Evolutionary conservation across 805 yeast species (phyloP), one percentile per base, ranked within the genome.

Genomic region (Monosporozyma unispora): DNA sequence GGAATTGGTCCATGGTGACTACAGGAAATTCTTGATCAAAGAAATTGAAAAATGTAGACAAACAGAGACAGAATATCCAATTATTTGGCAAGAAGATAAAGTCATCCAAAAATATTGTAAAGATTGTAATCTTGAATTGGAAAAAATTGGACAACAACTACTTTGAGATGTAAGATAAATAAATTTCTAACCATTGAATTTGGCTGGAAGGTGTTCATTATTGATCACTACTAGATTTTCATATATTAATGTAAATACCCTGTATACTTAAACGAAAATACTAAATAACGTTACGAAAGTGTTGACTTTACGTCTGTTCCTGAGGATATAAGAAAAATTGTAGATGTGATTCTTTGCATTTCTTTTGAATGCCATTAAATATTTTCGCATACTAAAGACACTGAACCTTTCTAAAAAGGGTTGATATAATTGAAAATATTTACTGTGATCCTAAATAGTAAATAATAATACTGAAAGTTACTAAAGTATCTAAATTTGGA

Each of bases 1-100:
- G 23, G 85, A 81, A 49, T 60, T 82, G 25, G 76, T 84, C 1
- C 56, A 69, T 18, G 80, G 81, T 2, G 88, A 83, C 59, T 90
- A 89, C 82, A 72, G 72, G 45, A 76, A 76, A 51, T 90, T 93
- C 82, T 68, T 90, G 8, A 59, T 77, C 14, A 70, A 71, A 19
- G 96, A 89, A 59, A 55, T 76, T 14, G 67, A 70, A 39, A 67
- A 76, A 45, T 85, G 93, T 60, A 73, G 74, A 16, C 57, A 64
- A 22, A 74, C 75, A 3, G 56, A 63, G n/a, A 54, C 55, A 2
- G 58, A 57, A 25, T 49, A 50, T 37, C 53, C 54, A 14, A 64
- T 60, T 4, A 50, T 66, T 46, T 58, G 66, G 51, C 50, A 55
- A 7, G 55, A 61, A 14, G 67, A 67, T 46, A 45, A 54, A 0